Evolutionary conservation across 2,329 filamentous ascomycete species (phyloP).

Genomic region (Colletotrichum tabaci): DNA sequence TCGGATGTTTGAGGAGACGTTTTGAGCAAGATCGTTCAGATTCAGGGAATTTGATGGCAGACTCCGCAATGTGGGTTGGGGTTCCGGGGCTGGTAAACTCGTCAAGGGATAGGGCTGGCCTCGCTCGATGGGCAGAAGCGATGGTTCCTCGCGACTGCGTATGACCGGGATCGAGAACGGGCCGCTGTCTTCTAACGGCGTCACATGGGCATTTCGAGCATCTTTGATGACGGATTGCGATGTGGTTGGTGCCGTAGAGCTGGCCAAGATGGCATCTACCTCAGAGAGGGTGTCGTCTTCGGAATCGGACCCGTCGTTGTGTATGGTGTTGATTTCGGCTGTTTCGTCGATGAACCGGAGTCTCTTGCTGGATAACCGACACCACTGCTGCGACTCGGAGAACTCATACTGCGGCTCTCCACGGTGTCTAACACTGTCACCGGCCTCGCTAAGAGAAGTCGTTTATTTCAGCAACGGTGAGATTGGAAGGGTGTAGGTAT

Average conservation of each 20-base stretch:
- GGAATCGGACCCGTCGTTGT: constrained; percentile 26
- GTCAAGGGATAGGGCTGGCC: not conserved
- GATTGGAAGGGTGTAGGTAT: too few relatives aligned
- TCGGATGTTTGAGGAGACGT: not conserved
- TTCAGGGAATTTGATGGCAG: not conserved
- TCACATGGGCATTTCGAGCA: not conserved
- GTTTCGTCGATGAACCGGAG: constrained; percentile 35
- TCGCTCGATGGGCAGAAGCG: not conserved
- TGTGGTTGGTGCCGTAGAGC: not conserved
- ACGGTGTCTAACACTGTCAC: not conserved
- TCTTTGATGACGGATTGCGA: not conserved
- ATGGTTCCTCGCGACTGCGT: not conserved
- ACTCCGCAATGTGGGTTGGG: constrained; percentile 1
- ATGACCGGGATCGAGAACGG: not conserved
- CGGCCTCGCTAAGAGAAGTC: not conserved
- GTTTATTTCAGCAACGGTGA: not conserved
- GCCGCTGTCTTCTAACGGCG: too few relatives aligned
- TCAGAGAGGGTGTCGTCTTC: constrained; percentile 18
- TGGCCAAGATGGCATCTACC: not conserved
- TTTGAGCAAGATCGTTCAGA: not conserved
- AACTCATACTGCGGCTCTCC: constrained; percentile 25
- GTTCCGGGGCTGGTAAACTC: constrained; percentile 8
- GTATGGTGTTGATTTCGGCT: constrained; percentile 21
- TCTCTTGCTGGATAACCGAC: constrained; percentile 9
- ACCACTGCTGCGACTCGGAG: constrained; percentile 26